Evolutionary conservation across 2,329 filamentous ascomycete genomes (phyloP).

Genomic region (Rhytidhysteron rufulum): DNA sequence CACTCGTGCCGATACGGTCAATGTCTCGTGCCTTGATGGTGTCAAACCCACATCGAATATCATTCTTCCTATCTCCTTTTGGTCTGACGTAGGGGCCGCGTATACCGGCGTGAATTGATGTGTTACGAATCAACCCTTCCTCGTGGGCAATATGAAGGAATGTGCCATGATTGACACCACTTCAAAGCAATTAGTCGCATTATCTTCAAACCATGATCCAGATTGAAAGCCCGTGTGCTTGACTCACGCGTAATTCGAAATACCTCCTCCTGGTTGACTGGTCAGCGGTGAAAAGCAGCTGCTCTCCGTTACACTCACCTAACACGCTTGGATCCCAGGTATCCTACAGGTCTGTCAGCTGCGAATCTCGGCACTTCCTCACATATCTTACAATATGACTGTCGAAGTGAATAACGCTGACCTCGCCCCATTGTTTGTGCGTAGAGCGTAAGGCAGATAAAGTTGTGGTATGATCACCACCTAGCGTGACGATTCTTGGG

Average conservation of each 20-base stretch:
- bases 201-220: neutral
- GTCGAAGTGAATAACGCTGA: slow-evolving; percentile 58
- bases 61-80: slow-evolving; percentile 53
- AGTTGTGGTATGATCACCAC: slow-evolving; percentile 56
- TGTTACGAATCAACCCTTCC: slow-evolving; percentile 56
- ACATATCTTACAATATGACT: slow-evolving; percentile 42
- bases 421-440: slow-evolving; percentile 48
- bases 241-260: slow-evolving; percentile 57
- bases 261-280: slow-evolving; percentile 47
- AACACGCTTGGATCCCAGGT: slow-evolving; percentile 55
- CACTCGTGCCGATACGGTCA: slow-evolving; percentile 46
- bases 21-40: slow-evolving; percentile 55
- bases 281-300: slow-evolving; percentile 10
- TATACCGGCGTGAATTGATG: slow-evolving; percentile 60
- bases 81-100: slow-evolving; percentile 50
- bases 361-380: neutral
- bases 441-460: slow-evolving; percentile 51
- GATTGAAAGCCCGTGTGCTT: neutral
- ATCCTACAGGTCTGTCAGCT: slow-evolving; percentile 33
- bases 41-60: slow-evolving; percentile 56
- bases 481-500: slow-evolving; percentile 52
- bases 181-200: no score
- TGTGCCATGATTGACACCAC: slow-evolving; percentile 58
- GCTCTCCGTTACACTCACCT: slow-evolving; percentile 28
- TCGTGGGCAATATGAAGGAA: slow-evolving; percentile 61